Percentiles rank a stretch among this genome's conserved stretches.
These are phyloP conservation scores for Ramicandelaber brevisporus DNA, from an alignment of 192 early-diverging fungal species.

Conservation along the genomic window DNA sequence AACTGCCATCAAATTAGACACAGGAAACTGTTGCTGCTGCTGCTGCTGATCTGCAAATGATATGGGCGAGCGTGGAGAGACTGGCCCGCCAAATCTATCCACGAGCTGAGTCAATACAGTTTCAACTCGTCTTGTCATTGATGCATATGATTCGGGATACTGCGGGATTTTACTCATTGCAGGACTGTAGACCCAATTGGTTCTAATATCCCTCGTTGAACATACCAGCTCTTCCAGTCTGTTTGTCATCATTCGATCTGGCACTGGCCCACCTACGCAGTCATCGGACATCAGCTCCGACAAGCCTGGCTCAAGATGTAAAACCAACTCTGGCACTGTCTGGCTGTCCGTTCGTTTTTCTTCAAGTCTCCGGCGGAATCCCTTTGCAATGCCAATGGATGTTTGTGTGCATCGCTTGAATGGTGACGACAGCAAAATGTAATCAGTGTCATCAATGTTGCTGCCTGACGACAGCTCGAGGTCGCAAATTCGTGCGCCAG, in stretches of 20 bases:
- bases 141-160: too few species aligned
- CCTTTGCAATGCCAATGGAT: conserved; percentile 4
- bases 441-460: conserved; percentile 3
- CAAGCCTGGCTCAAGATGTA: conserved; percentile 14
- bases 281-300: conserved; percentile 14
- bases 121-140: too few species aligned
- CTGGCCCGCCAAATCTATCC: too few species aligned
- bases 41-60: too few species aligned
- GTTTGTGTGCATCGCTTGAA: conserved; percentile 17
- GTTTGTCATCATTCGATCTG: conserved; percentile 5
- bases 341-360: not conserved
- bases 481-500: conserved; percentile 8
- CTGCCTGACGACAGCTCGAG: conserved; percentile 2
- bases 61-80: too few species aligned
- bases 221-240: conserved; percentile 3
- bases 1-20: too few species aligned
- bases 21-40: too few species aligned
- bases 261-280: conserved; percentile 10
- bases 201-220: too few species aligned
- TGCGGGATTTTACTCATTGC: too few species aligned
- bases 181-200: too few species aligned
- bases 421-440: conserved; percentile 11
- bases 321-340: conserved; percentile 5
- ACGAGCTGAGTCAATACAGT: too few species aligned
- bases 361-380: conserved; percentile 3